phyloP scores from a whole-genome alignment of 345 rosid genomes.

The Syzygium grande region DNA sequence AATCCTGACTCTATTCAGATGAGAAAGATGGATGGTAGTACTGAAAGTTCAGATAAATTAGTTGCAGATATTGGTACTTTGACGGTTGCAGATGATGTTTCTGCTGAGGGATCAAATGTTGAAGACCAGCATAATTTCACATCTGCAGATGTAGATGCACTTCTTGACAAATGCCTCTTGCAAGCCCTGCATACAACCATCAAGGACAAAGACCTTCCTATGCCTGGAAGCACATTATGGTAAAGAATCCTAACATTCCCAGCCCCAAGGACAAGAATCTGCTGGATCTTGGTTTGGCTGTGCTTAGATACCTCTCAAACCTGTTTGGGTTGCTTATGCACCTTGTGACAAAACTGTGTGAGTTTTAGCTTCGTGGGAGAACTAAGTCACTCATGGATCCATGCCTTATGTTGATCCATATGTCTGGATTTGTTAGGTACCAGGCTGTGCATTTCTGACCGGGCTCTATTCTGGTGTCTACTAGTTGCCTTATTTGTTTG shows the following conservation, averaged over 20 bases:
- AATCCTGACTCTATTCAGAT: conserved; percentile 9
- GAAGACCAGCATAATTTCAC: conserved; percentile 43
- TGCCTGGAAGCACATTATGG: conserved; percentile 97
- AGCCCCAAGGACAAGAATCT: neutral
- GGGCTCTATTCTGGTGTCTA: neutral
- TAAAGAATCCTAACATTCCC: conserved; percentile 11
- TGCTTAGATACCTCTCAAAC: neutral
- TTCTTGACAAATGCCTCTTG: conserved; percentile 84
- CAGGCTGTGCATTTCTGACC: neutral
- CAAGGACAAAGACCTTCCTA: conserved; percentile 87
- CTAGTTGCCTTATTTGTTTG: neutral
- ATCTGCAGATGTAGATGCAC: conserved; percentile 61
- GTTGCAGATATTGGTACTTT: conserved; percentile 30
- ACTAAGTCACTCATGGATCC: neutral
- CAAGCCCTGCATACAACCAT: conserved; percentile 85
- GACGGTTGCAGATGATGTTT: conserved; percentile 26
- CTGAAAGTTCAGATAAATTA: conserved; percentile 19
- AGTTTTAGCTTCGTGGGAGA: neutral
- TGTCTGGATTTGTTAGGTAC: neutral
- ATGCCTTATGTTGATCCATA: neutral
- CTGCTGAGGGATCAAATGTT: conserved; percentile 23
- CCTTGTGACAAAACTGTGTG: neutral
- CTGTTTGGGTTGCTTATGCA: neutral
- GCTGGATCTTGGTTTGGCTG: neutral
- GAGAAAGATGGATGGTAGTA: conserved; percentile 17